Base-by-base conservation (phyloP, 2,329 filamentous ascomycete species). In the Huntiella decipiens region DNA sequence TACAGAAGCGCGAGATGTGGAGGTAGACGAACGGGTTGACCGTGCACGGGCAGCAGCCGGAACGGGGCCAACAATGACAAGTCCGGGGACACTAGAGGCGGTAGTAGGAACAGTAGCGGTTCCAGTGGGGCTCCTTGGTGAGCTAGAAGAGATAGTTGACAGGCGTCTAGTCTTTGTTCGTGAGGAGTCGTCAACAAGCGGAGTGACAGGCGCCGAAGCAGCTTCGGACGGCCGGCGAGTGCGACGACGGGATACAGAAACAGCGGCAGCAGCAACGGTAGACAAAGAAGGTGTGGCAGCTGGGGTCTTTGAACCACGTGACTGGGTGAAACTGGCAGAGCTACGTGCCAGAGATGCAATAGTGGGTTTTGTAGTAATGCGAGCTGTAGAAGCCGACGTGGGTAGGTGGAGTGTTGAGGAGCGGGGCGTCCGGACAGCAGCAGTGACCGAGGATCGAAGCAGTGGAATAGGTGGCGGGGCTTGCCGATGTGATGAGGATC, bases 261-360 rank as follows among this genome's bases (percentile, higher is more conserved):
- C 17, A 7, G 38, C 32, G n/a, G 36, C 19, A 28, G 22, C 6
- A 28, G 22, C 22, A 28, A 28, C 22, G 22, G 22, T 33, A 2
- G 44, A 45, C 13, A 45, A 32, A 28, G 17, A n/a, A 13, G 32
- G 38, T 12, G 47, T 15, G 5, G 38, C 31, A 10, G 43, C 38
- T 37, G 42, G 41, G 13, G 47, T 45, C 6, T 34, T 31, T 6
- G 47, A 41, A 28, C 43, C 43, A 49, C 45, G 43, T 28, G 22
- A 28, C 22, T 28, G 22, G 5, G 22, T 28, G 22, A 28, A 28
- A 28, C 22, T 31, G 12, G 38, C 43, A 16, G 47, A 49, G 37
- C 32, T 43, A 31, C 38, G 38, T 10, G 47, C 43, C 13, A 49
- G 28, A 22, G 47, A 49, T 28, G 47, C 47, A 36, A 49, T 43